These are phyloP conservation scores for Thecaphora thlaspeos DNA, from an alignment of 1,284 basidiomycete species.

Conservation along the genomic window DNA sequence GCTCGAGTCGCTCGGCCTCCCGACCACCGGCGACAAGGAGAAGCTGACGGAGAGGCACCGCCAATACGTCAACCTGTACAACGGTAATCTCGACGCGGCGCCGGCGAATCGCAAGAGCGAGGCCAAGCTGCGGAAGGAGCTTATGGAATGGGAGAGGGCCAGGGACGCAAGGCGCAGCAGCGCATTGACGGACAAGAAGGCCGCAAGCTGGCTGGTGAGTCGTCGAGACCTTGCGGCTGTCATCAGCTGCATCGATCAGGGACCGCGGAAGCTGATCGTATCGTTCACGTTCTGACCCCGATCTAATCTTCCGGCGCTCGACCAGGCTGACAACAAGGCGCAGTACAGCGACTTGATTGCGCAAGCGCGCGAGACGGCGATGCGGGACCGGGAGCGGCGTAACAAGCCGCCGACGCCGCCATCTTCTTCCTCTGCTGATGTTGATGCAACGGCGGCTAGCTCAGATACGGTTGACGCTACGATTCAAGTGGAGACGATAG, in stretches of 20 bases:
- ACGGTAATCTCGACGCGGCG: constrained; percentile 53
- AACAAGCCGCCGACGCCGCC: no score
- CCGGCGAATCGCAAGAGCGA: constrained; percentile 26
- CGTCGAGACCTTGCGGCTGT: background rate
- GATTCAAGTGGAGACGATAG: no score
- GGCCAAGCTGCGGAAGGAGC: constrained; percentile 27
- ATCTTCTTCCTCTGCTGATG: no score
- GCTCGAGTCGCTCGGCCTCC: constrained; percentile 31
- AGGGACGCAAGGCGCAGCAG: constrained; percentile 19
- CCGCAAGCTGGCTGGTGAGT: constrained; percentile 18
- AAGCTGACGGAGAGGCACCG: constrained; percentile 45
- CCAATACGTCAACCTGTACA: constrained; percentile 54
- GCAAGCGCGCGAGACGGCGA: constrained; percentile 6
- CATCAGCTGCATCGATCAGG: background rate
- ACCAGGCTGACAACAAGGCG: constrained; percentile 17
- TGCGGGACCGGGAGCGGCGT: no score
- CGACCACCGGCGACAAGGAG: constrained; percentile 34
- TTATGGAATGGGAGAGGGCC: constrained; percentile 42
- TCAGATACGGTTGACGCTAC: no score
- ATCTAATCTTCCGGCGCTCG: background rate
- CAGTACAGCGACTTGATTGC: constrained; percentile 24
- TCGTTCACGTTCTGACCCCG: no score
- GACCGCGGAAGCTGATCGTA: no score
- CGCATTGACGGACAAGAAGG: constrained; percentile 17
- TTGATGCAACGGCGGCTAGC: no score